Base-by-base conservation (phyloP, 495 filamentous ascomycete species). In the Penicillium maclennaniae region DNA sequence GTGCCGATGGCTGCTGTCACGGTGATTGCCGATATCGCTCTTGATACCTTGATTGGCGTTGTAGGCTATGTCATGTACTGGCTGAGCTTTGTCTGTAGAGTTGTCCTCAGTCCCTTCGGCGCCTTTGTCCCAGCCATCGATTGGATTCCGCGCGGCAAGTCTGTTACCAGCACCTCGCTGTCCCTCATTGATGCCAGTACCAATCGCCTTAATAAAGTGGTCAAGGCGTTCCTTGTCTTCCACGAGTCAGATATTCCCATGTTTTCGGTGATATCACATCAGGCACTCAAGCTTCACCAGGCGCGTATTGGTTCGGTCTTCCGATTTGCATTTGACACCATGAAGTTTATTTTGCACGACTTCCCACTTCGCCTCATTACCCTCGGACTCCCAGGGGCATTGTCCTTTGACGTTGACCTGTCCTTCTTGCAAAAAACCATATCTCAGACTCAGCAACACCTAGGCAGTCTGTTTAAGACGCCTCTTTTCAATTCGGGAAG, bases 1-100 rank as follows among this genome's bases (percentile, higher is more conserved):
- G 76, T 92, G 17, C 86, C 90, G 6, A 76, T 92, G 21, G 80
- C 80, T 17, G 75, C 89, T 16, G 60, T 88, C 6, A 88, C 88
- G 36, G 80, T 80, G 47, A 61, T 82, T 39, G 88, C 88, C 31
- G 89, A 93, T 58, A 77, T 95, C 21, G 62, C 83, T 23, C 75
- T 86, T 9, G 87, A 90, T 61, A 72, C 75, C 15, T 69, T 77
- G 6, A 78, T 87, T 25, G 79, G 82, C 49, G 66, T 76, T 34
- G 63, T 75, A n/a, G 83, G 81, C 27, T 80, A 79, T 43, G 44
- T 77, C 20, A 75, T 86, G 54, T 83, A 83, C 51, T 76, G 75
- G 69, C 51, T 71, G 21, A 79, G 72, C 49, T 63, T 75, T 16
- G 53, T 74, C 14, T 63, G 72, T 49, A 76, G 73, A 47, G 47